Conservation (phyloP, 768 basidiomycete species). For the Hericium erinaceus region DNA sequence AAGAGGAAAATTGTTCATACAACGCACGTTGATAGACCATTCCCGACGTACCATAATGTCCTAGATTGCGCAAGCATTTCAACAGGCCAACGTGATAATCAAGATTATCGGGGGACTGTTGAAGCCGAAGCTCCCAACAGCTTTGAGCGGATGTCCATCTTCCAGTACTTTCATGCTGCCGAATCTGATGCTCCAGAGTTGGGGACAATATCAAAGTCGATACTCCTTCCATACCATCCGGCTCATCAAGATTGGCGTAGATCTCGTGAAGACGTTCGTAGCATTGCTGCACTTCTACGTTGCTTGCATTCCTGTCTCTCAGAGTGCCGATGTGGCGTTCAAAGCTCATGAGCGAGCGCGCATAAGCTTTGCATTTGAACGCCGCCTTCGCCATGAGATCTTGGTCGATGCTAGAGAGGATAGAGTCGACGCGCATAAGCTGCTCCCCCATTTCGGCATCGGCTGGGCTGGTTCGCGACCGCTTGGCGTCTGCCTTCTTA, state of each 20-base stretch:
- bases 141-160: conserved; percentile 98
- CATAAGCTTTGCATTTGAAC: conserved; percentile 89
- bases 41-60: conserved; percentile 81
- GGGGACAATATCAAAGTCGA: conserved; percentile 84
- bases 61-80: conserved; percentile 86
- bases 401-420: conserved; percentile 76
- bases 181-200: conserved; percentile 89
- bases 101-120: conserved; percentile 83
- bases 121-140: conserved; percentile 95
- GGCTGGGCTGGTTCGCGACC: conserved; percentile 31
- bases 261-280: conserved; percentile 94
- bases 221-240: conserved; percentile 98
- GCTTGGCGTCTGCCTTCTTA: conserved; percentile 43
- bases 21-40: neutral
- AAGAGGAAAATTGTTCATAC: conserved; percentile 1
- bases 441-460: conserved; percentile 42
- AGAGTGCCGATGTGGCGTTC: conserved; percentile 70
- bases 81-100: conserved; percentile 84
- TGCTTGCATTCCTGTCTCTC: conserved; percentile 27
- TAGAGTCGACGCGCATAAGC: conserved; percentile 65
- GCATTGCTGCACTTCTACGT: conserved; percentile 49
- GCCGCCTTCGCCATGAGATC: conserved; percentile 90
- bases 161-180: conserved; percentile 95
- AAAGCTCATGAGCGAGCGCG: conserved; percentile 90
- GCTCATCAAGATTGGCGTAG: conserved; percentile 92